Evolutionary conservation across 176 grass and related monocot genomes (phyloP), one percentile per base, ranked within the genome.

Genomic region (Panicum miliaceum): DNA sequence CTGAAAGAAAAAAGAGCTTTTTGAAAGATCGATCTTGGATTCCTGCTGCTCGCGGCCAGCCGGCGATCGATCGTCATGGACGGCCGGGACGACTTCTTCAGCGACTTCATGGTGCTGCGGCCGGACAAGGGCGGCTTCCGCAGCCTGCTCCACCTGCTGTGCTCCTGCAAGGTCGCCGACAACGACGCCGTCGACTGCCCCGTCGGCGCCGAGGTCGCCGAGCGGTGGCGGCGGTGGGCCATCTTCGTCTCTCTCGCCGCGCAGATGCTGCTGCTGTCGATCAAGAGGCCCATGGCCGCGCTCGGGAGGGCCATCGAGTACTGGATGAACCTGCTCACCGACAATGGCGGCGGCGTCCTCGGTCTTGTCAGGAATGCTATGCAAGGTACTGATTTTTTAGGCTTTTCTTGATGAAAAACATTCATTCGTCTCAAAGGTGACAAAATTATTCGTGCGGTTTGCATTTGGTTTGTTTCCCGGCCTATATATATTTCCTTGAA

Each of bases 261-360:
- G 50, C 94, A 94, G 81, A 91, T 80, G 84, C 64, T 90, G 76
- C 73, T 97, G 40, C 53, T 90, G 22, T 76, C 12, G 68, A n/a
- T 85, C 25, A 90, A 86, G 81, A 83, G 8, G 68, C 88, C 90
- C 27, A 51, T 97, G 86, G 88, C 86, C 25, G 27, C 10, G 16
- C 2, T 89, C 19, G 92, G 94, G 43, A 37, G 23, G 23, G 62
- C 51, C 16, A 15, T 90, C 41, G 92, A 94, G 88, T 68, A 75
- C 86, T 90, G 92, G 92, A 89, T 94, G 90, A 97, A 97, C 88
- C 11, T 97, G 63, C 12, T 94, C 71, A 61, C 22, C 4, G 81
- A 84, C 3, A 94, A 97, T 23, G 88, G 77, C 43, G 80, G 85
- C 20, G 64, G 90, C 26, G 71, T 90, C 19, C 0, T 75, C 16